Evolutionary conservation across 495 filamentous ascomycete genomes (phyloP).

Genomic region (Lindgomyces ingoldianus): DNA sequence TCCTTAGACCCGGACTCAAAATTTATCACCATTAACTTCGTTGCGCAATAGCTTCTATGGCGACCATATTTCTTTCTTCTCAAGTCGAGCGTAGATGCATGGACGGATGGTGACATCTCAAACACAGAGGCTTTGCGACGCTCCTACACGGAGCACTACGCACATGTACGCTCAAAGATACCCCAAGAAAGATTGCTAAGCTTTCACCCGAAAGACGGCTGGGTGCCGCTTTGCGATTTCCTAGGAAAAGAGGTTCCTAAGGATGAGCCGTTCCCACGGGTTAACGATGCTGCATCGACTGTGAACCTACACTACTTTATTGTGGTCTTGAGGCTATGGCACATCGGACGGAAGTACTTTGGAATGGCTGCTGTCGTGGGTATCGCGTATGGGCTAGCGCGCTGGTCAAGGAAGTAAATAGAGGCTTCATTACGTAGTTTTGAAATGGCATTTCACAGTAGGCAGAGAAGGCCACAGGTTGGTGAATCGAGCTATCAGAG

Average conservation of each 20-base stretch:
- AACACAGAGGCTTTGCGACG: conserved; percentile 1
- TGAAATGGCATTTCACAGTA: neutral
- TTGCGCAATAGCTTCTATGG: conserved; percentile 9
- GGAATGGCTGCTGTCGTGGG: neutral
- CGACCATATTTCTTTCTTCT: conserved; percentile 1
- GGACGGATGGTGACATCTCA: neutral
- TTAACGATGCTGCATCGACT: conserved; percentile 16
- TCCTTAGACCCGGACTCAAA: no score
- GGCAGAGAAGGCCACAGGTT: neutral
- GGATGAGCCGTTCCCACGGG: conserved; percentile 3
- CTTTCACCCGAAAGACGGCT: conserved; percentile 22
- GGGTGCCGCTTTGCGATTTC: conserved; percentile 18
- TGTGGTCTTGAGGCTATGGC: neutral
- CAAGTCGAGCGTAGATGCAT: neutral
- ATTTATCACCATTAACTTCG: neutral
- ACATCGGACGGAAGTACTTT: conserved; percentile 8
- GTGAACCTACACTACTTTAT: conserved; percentile 11
- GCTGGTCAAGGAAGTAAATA: neutral
- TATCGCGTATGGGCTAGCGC: neutral
- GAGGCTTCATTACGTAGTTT: neutral
- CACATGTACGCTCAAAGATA: neutral
- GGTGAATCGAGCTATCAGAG: neutral
- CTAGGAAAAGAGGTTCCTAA: conserved; percentile 12
- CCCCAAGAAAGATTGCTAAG: conserved; percentile 9
- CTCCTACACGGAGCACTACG: conserved; percentile 8